Base-by-base conservation (phyloP, 805 yeast genomes). In the Scheffersomyces coipomensis region DNA sequence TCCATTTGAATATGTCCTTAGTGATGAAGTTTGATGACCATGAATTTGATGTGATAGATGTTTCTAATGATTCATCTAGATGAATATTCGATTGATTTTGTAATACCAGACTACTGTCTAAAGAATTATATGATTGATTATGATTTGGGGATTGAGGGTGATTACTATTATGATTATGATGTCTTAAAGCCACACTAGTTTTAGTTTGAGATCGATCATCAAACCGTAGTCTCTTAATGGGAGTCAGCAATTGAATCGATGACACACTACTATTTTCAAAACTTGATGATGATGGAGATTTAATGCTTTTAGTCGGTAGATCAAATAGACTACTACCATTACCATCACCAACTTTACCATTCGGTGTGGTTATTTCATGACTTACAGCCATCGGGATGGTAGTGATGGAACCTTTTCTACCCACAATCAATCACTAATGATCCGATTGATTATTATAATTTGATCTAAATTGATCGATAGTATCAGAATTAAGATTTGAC, bases 181-280 rank as follows among this genome's bases (percentile, higher is more conserved):
- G 35, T 34, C 39, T 46, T 32, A 58, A 38, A 11, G 56, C 43
- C 12, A 54, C 29, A 35, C 62, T 52, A 22, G 62, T 45, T n/a
- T 38, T 41, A 3, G 72, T 64, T 27, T 52, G 62, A 3, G 72
- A 55, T 19, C 73, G 51, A 45, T 66, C 71, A 45, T 68, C 74
- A 37, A 68, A 68, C 18, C 57, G 53, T 7, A 42, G 51, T 41
- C 52, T 56, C 33, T 47, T 48, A 19, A 45, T 37, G 16, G 44
- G 40, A 15, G 38, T 29, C 13, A 37, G 34, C 12, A 27, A 19
- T 25, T 21, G 34, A 4, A 22, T 19, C 11, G 45, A 42, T n/a
- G 24, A 22, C 10, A 18, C 18, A n/a, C 34, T 27, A 19, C 13
- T 23, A 24, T 13, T 13, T 15, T 16, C 10, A 12, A 24, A n/a